These are phyloP conservation scores for Diaporthe vexans DNA, from an alignment of 2,329 filamentous ascomycete species.

Conservation along the genomic window DNA sequence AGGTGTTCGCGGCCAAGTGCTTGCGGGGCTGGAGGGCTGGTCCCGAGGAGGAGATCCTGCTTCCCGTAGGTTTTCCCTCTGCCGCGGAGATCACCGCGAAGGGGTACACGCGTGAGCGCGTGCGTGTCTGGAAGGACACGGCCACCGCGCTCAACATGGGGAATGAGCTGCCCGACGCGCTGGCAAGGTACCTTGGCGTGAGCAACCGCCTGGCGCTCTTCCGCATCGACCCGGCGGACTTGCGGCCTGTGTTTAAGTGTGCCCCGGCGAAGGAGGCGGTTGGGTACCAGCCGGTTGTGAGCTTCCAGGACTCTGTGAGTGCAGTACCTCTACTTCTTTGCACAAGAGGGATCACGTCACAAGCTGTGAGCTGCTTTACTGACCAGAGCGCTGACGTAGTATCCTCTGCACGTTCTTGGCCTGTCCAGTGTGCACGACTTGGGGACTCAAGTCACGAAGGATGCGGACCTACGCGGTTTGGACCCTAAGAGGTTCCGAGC, in stretches of 20 bases:
- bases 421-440: conserved; percentile 74
- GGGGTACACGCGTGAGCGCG: conserved; percentile 71
- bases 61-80: conserved; percentile 75
- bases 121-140: conserved; percentile 76
- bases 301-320: conserved; percentile 79
- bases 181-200: conserved; percentile 76
- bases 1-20: conserved; percentile 64
- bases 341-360: background rate
- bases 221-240: conserved; percentile 70
- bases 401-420: conserved; percentile 78
- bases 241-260: conserved; percentile 71
- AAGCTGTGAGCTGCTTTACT: conserved; percentile 1
- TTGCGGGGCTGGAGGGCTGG: conserved; percentile 61
- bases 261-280: conserved; percentile 70
- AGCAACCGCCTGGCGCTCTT: conserved; percentile 77
- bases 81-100: conserved; percentile 68
- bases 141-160: conserved; percentile 69
- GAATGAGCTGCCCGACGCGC: conserved; percentile 71
- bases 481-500: conserved; percentile 77
- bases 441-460: conserved; percentile 66
- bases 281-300: conserved; percentile 75
- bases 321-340: background rate
- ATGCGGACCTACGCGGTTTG: conserved; percentile 63
- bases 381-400: conserved; percentile 57
- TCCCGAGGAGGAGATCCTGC: conserved; percentile 74